Evolutionary conservation across 2,329 filamentous ascomycete species (phyloP), one percentile per base, ranked within the genome.

Genomic region (Coleophoma crateriformis): DNA sequence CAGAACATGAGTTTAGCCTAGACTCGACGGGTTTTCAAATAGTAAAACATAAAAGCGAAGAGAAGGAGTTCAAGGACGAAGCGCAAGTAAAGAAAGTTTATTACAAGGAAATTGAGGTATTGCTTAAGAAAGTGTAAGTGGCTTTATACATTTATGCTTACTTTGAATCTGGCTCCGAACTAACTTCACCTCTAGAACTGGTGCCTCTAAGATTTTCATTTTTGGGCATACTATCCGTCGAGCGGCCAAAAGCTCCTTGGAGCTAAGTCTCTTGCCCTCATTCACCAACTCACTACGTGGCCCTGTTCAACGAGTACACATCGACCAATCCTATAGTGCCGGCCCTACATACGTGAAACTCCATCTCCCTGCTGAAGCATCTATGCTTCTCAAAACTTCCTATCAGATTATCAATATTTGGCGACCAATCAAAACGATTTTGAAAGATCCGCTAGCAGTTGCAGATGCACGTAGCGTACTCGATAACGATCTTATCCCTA

Each of bases 211-310:
- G 19, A 64, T 82, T 55, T 74, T 79, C 68, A 80, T 84, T 61
- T 85, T 84, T 60, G 78, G 82, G 66, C 79, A 84, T 65, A 82
- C 78, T 6, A 78, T 85, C 58, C 74, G 74, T n/a, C 72, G 74
- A 42, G 13, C 50, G 47, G 13, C 35, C 15, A 14, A 38, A 4
- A 17, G 43, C 34, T 45, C 17, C 54, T 4, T 27, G 67, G 67
- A 54, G 58, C 14, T 42, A n/a, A n/a, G 35, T 3, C 13, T 3
- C 12, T 37, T 20, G 15, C 14, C 14, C 33, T 33, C n/a, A 32
- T 22, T 15, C 49, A 35, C 49, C 15, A 33, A 20, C 46, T 54
- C 35, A 38, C 0, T 62, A n/a, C 71, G 71, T 12, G 71, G 69
- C 0, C 74, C 72, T 1, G 74, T 78, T 2, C 69, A 73, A 49